Evolutionary conservation across 1,284 basidiomycete genomes (phyloP).

Genomic region (Acaromyces ingoldii): DNA sequence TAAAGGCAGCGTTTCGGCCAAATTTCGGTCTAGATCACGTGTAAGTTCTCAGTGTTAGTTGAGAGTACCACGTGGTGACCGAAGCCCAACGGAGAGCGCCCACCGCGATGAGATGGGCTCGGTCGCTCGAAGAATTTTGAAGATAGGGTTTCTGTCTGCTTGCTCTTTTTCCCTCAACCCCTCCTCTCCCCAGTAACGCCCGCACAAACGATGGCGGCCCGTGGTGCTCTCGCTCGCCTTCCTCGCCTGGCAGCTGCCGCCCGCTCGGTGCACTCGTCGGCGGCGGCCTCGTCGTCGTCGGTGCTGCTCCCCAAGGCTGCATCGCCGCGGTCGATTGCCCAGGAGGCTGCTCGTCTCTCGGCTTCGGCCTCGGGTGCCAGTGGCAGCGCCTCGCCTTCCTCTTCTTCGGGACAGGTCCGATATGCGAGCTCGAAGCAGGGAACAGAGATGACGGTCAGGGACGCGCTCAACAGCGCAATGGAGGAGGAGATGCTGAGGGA

Average conservation of each 20-base stretch:
- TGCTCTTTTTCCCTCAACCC: too few relatives aligned
- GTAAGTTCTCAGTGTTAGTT: too few relatives aligned
- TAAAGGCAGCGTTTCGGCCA: too few relatives aligned
- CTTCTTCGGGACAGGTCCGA: background rate
- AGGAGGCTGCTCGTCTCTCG: constrained; percentile 3
- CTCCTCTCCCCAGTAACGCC: background rate
- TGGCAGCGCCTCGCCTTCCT: background rate
- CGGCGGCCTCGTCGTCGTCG: constrained; percentile 2
- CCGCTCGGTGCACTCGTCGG: background rate
- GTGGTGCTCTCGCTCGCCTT: constrained; percentile 1
- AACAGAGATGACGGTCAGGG: constrained; percentile 88
- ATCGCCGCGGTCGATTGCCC: background rate
- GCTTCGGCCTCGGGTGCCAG: too few relatives aligned
- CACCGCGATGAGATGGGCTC: too few relatives aligned
- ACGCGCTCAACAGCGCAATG: constrained; percentile 95
- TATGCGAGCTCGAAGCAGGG: background rate
- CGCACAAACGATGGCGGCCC: constrained; percentile 1
- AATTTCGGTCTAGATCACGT: too few relatives aligned
- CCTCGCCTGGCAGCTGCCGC: background rate
- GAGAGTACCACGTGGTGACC: too few relatives aligned
- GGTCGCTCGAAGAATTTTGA: too few relatives aligned
- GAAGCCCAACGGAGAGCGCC: too few relatives aligned
- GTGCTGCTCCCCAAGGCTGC: background rate
- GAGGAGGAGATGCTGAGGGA: constrained; percentile 99
- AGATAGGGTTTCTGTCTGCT: too few relatives aligned